Evolutionary conservation across 805 yeast species (phyloP).

Genomic region (Suhomyces faveliae): DNA sequence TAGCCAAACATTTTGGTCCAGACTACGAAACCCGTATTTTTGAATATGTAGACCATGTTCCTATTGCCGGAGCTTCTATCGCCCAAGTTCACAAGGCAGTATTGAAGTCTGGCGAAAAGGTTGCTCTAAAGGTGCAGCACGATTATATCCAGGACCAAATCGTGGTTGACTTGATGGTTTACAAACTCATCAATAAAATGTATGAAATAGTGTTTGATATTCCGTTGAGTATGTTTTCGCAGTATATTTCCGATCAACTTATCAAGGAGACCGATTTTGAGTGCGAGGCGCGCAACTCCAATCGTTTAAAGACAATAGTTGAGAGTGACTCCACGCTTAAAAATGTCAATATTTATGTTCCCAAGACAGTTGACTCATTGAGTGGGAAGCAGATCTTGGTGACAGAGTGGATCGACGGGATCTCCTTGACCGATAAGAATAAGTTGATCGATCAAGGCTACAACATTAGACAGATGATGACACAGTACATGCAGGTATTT

Average conservation of each 20-base stretch:
- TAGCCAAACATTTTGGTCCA: conserved; percentile 42
- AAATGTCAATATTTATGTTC: conserved; percentile 50
- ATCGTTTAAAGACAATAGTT: conserved; percentile 37
- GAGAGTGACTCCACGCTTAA: conserved; percentile 40
- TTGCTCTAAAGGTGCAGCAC: conserved; percentile 70
- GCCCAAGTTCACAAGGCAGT: conserved; percentile 67
- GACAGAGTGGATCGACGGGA: conserved; percentile 79
- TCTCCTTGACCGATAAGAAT: conserved; percentile 48
- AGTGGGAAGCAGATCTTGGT: conserved; percentile 54
- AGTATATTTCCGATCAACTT: conserved; percentile 57
- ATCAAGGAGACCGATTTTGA: conserved; percentile 61
- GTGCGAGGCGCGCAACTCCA: conserved; percentile 55
- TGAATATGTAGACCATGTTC: conserved; percentile 47
- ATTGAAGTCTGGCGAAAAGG: conserved; percentile 46
- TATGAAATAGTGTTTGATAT: conserved; percentile 61
- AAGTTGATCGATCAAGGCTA: conserved; percentile 39
- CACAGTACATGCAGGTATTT: conserved; percentile 49
- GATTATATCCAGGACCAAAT: conserved; percentile 60
- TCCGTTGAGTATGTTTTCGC: conserved; percentile 57
- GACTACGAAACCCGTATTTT: conserved; percentile 41
- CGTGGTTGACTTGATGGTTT: conserved; percentile 59
- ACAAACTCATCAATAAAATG: conserved; percentile 47
- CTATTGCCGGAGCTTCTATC: conserved; percentile 73
- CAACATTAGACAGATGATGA: conserved; percentile 44
- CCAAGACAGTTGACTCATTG: conserved; percentile 43